Evolutionary conservation across 2,329 filamentous ascomycete species (phyloP).

Genomic region (Geosmithia morbida): DNA sequence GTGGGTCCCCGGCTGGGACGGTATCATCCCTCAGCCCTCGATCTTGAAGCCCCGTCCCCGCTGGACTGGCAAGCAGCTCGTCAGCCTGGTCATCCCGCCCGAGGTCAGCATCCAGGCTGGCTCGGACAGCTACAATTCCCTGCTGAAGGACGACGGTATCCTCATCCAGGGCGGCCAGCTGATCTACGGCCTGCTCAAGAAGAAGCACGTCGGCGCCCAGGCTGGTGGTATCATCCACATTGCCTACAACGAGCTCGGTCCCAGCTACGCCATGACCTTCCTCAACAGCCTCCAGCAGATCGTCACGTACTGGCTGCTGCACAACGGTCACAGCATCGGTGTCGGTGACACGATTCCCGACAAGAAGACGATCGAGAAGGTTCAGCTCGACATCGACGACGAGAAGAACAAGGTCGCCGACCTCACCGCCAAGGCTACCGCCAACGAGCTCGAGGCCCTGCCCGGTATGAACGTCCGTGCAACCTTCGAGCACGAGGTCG

Average conservation of each 20-base stretch:
- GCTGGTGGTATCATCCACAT: constrained; percentile 88
- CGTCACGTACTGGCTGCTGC: constrained; percentile 92
- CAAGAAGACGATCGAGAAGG: constrained; percentile 65
- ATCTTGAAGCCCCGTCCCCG: constrained; percentile 83
- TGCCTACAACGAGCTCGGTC: constrained; percentile 88
- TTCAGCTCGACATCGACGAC: constrained; percentile 66
- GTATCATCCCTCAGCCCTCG: constrained; percentile 82
- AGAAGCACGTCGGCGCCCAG: constrained; percentile 87
- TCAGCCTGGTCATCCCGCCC: constrained; percentile 80
- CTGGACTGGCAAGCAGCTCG: constrained; percentile 97
- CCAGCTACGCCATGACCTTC: constrained; percentile 77
- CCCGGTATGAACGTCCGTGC: constrained; percentile 98
- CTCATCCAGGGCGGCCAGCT: constrained; percentile 78
- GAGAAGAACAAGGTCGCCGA: constrained; percentile 70
- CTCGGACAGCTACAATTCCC: constrained; percentile 44
- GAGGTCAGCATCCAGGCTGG: constrained; percentile 69
- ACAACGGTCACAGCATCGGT: constrained; percentile 94
- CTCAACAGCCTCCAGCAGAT: constrained; percentile 92
- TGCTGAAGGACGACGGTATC: constrained; percentile 62
- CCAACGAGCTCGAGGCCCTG: constrained; percentile 77
- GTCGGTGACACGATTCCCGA: constrained; percentile 98
- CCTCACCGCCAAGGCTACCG: constrained; percentile 65
- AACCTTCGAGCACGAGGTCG: constrained; percentile 95
- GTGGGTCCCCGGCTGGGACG: constrained; percentile 97
- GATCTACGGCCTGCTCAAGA: constrained; percentile 79